These are phyloP conservation scores for Fusarium compactum DNA, from an alignment of 2,329 filamentous ascomycete genomes.

Conservation along the genomic window DNA sequence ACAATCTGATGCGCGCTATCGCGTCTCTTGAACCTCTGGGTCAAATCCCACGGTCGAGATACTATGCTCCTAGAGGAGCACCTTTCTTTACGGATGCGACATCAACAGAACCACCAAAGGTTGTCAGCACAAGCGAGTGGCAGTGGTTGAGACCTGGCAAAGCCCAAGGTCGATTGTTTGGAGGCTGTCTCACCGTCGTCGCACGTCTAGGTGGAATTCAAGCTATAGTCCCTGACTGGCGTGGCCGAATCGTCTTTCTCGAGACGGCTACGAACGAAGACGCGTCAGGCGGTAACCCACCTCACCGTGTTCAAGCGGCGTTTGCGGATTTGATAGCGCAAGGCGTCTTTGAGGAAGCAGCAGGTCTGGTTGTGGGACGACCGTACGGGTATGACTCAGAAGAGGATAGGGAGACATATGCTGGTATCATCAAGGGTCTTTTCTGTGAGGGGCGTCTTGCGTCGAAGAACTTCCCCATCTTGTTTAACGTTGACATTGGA, in stretches of 20 bases:
- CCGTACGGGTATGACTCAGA: conserved; percentile 56
- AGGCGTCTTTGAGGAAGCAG: conserved; percentile 56
- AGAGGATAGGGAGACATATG: conserved; percentile 47
- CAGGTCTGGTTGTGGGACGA: conserved; percentile 57
- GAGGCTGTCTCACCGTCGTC: conserved; percentile 57
- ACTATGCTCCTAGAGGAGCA: conserved; percentile 47
- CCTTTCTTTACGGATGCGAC: conserved; percentile 39
- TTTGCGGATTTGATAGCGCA: conserved; percentile 57
- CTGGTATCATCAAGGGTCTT: conserved; percentile 48
- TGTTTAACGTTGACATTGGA: conserved; percentile 58
- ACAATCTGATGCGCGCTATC: conserved; percentile 52
- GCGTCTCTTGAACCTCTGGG: conserved; percentile 46
- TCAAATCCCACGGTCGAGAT: conserved; percentile 48
- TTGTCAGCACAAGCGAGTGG: conserved; percentile 50
- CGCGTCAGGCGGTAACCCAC: conserved; percentile 23
- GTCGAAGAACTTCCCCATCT: conserved; percentile 53
- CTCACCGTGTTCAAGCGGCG: conserved; percentile 49
- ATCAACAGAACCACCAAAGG: conserved; percentile 46
- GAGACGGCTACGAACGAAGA: conserved; percentile 56
- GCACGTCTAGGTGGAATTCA: conserved; percentile 53
- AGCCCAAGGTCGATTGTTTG: conserved; percentile 58
- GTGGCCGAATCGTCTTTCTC: conserved; percentile 55
- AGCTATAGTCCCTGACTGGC: conserved; percentile 53
- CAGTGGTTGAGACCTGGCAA: conserved; percentile 53
- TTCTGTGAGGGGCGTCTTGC: conserved; percentile 53